Percentiles rank a stretch among this genome's conserved stretches.
These are phyloP conservation scores for Cladosporium austrohemisphaericum DNA, from an alignment of 2,329 filamentous ascomycete genomes.

Conservation along the genomic window DNA sequence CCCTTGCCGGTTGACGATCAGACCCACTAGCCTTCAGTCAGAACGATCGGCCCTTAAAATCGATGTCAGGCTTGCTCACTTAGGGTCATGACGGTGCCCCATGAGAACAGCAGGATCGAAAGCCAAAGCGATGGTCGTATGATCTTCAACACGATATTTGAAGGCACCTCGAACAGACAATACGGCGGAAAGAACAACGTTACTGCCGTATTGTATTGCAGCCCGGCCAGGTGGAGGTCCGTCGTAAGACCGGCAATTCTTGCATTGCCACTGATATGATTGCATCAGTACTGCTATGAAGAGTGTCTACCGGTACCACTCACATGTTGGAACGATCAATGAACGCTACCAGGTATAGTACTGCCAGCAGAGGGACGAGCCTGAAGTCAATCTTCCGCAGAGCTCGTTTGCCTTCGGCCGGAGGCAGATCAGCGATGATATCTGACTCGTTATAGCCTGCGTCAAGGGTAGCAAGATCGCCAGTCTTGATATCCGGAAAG, in stretches of 20 bases:
- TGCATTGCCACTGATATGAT: constrained; percentile 23
- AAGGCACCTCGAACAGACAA: constrained; percentile 36
- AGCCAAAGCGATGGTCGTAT: constrained; percentile 25
- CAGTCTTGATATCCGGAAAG: not conserved
- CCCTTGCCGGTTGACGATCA: constrained; percentile 21
- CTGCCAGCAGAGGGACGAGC: constrained; percentile 36
- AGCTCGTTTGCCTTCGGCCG: constrained; percentile 4
- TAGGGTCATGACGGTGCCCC: constrained; percentile 22
- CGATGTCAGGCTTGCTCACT: too few species aligned
- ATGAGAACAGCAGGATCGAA: constrained; percentile 22
- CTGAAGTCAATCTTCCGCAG: constrained; percentile 43
- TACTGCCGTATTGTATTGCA: constrained; percentile 58
- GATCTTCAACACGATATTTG: constrained; percentile 21
- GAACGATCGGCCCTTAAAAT: too few species aligned
- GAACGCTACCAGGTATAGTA: constrained; percentile 52
- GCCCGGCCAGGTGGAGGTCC: constrained; percentile 23
- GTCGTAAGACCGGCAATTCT: constrained; percentile 25
- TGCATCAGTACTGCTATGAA: not conserved
- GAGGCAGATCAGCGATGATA: constrained; percentile 10
- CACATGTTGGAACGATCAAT: constrained; percentile 43
- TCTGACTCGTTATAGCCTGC: constrained; percentile 12
- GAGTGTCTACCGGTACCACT: not conserved
- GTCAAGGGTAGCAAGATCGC: constrained; percentile 12
- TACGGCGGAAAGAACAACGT: constrained; percentile 58
- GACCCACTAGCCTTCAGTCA: constrained; percentile 20